Percentiles rank a stretch among this genome's conserved stretches.
Conservation (phyloP, 2,329 filamentous ascomycete genomes). For the Dactylella cylindrospora region DNA sequence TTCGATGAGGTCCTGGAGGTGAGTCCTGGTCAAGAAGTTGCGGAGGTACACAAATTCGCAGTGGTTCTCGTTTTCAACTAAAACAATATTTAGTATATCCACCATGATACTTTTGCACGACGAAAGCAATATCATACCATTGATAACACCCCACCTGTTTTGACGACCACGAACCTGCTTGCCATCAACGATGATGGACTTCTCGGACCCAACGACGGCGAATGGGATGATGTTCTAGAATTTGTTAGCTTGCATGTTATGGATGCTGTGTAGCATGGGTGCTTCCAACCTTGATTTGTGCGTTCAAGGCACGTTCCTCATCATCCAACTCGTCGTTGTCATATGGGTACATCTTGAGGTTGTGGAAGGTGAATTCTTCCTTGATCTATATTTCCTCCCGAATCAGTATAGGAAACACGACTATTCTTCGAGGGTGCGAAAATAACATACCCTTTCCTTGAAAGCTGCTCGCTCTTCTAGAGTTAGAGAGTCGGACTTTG, state of each 20-base stretch:
- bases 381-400: slow-evolving; percentile 64
- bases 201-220: slow-evolving; percentile 96
- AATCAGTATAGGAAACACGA: slow-evolving; percentile 47
- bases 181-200: slow-evolving; percentile 94
- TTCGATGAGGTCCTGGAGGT: slow-evolving; percentile 98
- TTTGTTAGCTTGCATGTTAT: slow-evolving; percentile 2
- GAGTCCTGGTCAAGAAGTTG: slow-evolving; percentile 97
- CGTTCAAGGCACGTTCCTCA: slow-evolving; percentile 90
- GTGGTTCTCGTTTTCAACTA: slow-evolving; percentile 95
- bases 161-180: slow-evolving; percentile 97
- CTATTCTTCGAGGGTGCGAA: neutral
- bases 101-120: neutral
- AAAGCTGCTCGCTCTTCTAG: slow-evolving; percentile 93
- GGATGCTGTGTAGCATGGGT: neutral
- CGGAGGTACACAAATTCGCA: slow-evolving; percentile 99
- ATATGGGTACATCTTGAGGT: slow-evolving; percentile 99
- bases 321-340: slow-evolving; percentile 98
- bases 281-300: slow-evolving; percentile 87
- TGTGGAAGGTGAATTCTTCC: slow-evolving; percentile 99
- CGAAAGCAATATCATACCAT: slow-evolving; percentile 53
- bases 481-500: slow-evolving; percentile 94
- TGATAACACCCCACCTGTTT: slow-evolving; percentile 99
- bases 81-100: slow-evolving; percentile 13
- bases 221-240: slow-evolving; percentile 86
- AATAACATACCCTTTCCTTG: slow-evolving; percentile 69